phyloP scores from a whole-genome alignment of 2,329 filamentous ascomycete genomes.

The Lasiodiplodia sp. region DNA sequence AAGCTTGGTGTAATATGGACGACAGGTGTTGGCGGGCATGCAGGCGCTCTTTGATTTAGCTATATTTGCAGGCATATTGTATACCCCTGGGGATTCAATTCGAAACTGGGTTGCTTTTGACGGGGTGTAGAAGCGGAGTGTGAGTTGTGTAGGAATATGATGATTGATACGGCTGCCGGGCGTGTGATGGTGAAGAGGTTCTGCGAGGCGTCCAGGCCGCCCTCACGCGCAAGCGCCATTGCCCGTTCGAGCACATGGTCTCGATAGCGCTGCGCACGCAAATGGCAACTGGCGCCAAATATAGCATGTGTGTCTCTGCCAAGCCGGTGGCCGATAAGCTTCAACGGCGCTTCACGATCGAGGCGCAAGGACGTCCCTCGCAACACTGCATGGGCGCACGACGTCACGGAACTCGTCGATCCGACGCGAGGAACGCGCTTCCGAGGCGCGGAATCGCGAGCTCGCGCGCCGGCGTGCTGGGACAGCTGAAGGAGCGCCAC shows the following conservation, averaged over 20 bases:
- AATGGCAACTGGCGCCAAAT: background rate
- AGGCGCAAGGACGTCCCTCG: background rate
- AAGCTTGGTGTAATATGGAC: conserved; percentile 12
- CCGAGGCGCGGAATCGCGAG: conserved; percentile 1
- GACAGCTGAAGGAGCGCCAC: conserved; percentile 11
- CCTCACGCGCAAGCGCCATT: background rate
- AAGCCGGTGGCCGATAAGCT: conserved; percentile 8
- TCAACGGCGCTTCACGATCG: conserved; percentile 14
- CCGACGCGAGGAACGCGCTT: background rate
- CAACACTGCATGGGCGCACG: background rate
- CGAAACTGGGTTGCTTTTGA: conserved; percentile 3
- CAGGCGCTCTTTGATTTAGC: conserved; percentile 21
- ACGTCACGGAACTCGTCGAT: conserved; percentile 2
- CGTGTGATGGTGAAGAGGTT: conserved; percentile 11
- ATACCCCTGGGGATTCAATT: conserved; percentile 23
- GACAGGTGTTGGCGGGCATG: conserved; percentile 8
- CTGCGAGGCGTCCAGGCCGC: conserved; percentile 16
- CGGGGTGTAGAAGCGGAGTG: background rate
- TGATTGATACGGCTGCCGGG: background rate
- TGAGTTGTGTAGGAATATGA: background rate
- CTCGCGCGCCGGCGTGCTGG: background rate
- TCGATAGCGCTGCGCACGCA: background rate
- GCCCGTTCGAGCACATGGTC: background rate
- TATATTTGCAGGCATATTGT: conserved; percentile 24
- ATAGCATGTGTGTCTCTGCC: conserved; percentile 5